Evolutionary conservation across 345 rosid genomes (phyloP), one percentile per base, ranked within the genome.

Genomic region (Corchorus capsularis): DNA sequence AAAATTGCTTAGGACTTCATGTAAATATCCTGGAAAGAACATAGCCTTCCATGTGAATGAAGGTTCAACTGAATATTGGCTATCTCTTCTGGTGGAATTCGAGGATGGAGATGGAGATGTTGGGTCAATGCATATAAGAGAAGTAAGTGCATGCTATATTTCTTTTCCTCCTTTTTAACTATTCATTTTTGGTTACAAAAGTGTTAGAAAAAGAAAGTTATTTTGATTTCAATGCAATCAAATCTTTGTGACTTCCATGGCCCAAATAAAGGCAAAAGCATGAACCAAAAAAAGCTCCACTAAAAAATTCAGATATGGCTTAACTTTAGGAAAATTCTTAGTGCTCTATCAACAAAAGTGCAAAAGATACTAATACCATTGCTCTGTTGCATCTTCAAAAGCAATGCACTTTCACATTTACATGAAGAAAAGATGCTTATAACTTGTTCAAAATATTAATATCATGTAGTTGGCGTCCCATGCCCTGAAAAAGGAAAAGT

Each of bases 61-160:
- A 72, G 98, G 99, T 20, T 96, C 99, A 27, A 92, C 94, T 6
- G 83, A 83, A 65, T 91, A 83, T 56, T 96, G 97, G 96, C 80
- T 96, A 1, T 93, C 99, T n/a, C 86, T 96, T 78, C 82, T 93
- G n/a, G 93, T 93, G 63, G 97, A 92, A 83, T 96, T 83, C 73
- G 99, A 96, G 82, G 98, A 96, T 60, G 98, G 98, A 63, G 98
- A 96, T 75, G 99, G 98, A 32, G 99, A 96, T 75, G 89, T 96
- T 69, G 98, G 98, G 37, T 90, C 96, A 47, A 92, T 93, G 97
- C 98, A 96, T 64, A 89, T 96, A 34, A 89, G 84, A 83, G 88
- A 94, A 73, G 99, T 96, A 87, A 45, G 70, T 75, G 5, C 43
- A 75, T 39, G 5, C 43, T 7, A 52, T 37, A 50, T 56, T 66